Evolutionary conservation across 75 land plant species (phyloP), one percentile per base, ranked within the genome.

Genomic region (Adiantum capillusveneris): DNA sequence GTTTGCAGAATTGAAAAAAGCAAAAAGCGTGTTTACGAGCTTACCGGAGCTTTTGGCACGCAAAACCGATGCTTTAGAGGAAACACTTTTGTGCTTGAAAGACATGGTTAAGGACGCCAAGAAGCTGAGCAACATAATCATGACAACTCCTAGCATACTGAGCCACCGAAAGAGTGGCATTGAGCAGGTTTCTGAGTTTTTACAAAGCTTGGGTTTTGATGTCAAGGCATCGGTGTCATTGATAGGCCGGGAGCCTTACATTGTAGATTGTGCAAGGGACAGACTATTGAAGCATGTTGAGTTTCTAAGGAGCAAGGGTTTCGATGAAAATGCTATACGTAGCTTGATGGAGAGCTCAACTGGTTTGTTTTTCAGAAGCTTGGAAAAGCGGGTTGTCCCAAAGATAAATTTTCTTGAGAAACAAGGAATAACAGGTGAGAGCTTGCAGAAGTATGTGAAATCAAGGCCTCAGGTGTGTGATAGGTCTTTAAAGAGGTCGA

Each of bases 51-150:
- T 53, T 18, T 27, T 53, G 28, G 55, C 25, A 24, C 55, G 55
- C 24, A 53, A 53, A 53, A 53, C 28, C 1, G 55, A 53, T 11
- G 55, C 55, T 3, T 12, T 53, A 53, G 55, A 53, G 55, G 55
- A 53, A 25, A 24, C 55, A 24, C 25, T 53, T 13, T 12, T 25
- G 29, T 53, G 24, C 55, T 53, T 24, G 55, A 53, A 53, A 26
- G 3, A 2, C 28, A 22, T 53, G 25, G 25, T 24, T 2, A 53
- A 22, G 1, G 28, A 53, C 3, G 5, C 28, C 21, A 53, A 26
- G 24, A 53, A 53, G 6, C 55, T 53, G 2, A 53, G 28, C 6
- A 25, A 24, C 6, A 18, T 53, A 3, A 24, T 53, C 3, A 7
- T 22, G 28, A 3, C 25, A 24, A 12, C 21, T 12, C 55, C 55